Conservation (phyloP, 2,329 filamentous ascomycete genomes). For the Aaosphaeria arxii region DNA sequence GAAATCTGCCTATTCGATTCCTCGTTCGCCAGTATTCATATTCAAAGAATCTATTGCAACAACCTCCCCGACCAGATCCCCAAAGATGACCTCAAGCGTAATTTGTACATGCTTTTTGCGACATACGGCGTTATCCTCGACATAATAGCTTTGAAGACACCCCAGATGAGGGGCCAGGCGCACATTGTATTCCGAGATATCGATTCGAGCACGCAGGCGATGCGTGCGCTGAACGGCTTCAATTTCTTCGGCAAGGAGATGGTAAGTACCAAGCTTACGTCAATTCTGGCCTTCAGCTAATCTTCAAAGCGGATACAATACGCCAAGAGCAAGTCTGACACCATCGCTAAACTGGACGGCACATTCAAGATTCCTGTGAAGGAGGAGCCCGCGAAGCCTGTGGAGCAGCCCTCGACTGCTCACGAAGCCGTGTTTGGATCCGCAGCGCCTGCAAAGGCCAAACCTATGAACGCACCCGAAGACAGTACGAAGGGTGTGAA, state of each 20-base stretch:
- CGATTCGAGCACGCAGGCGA: constrained; percentile 88
- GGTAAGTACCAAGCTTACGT: constrained; percentile 52
- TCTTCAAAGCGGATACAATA: constrained; percentile 76
- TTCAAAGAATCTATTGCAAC: constrained; percentile 75
- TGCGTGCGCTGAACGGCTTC: constrained; percentile 83
- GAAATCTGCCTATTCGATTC: too few species aligned
- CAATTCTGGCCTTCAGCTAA: constrained; percentile 1
- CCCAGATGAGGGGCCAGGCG: constrained; percentile 93
- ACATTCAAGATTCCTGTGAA: constrained; percentile 70
- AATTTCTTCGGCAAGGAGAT: constrained; percentile 82
- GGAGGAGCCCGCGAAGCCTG: constrained; percentile 10
- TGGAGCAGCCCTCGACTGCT: constrained; percentile 14
- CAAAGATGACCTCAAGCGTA: constrained; percentile 81
- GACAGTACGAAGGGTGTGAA: constrained; percentile 60
- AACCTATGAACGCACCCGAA: constrained; percentile 28
- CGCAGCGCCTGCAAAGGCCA: constrained; percentile 19
- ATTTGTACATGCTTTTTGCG: constrained; percentile 89
- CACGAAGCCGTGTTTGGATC: constrained; percentile 45
- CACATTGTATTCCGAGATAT: constrained; percentile 89
- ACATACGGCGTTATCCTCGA: constrained; percentile 92
- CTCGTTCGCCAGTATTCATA: background rate
- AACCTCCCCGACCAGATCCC: constrained; percentile 89
- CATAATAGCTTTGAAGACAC: constrained; percentile 82
- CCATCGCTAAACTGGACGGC: constrained; percentile 86
- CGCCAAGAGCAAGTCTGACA: constrained; percentile 83